These are phyloP conservation scores for Xylariaceae sp. DNA, from an alignment of 2,329 filamentous ascomycete genomes.

Conservation along the genomic window DNA sequence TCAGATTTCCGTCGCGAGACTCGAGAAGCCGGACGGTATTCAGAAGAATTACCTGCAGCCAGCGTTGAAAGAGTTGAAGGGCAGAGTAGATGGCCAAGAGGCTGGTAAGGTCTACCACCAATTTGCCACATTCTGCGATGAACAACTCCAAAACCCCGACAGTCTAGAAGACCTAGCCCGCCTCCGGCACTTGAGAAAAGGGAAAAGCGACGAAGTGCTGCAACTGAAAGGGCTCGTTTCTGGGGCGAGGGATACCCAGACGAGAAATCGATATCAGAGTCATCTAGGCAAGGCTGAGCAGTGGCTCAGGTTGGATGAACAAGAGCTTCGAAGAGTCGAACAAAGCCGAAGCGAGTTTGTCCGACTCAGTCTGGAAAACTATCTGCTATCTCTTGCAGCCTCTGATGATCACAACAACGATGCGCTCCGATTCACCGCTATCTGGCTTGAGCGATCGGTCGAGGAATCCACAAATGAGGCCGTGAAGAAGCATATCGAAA, in stretches of 20 bases:
- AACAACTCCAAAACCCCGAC: conserved; percentile 82
- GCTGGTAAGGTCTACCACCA: conserved; percentile 88
- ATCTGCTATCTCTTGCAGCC: conserved; percentile 73
- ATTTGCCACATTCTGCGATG: conserved; percentile 91
- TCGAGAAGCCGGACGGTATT: conserved; percentile 87
- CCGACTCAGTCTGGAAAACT: conserved; percentile 86
- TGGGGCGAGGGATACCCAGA: conserved; percentile 42
- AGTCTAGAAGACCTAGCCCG: conserved; percentile 77
- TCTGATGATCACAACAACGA: conserved; percentile 88
- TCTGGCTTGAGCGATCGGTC: conserved; percentile 88
- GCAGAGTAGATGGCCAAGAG: conserved; percentile 58
- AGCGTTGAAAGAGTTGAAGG: conserved; percentile 73
- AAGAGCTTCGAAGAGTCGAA: conserved; percentile 73
- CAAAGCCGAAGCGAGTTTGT: conserved; percentile 74
- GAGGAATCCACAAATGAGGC: conserved; percentile 69
- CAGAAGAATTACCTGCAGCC: conserved; percentile 79
- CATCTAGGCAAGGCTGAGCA: conserved; percentile 67
- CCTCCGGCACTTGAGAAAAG: conserved; percentile 68
- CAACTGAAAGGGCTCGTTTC: conserved; percentile 59
- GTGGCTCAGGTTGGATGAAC: conserved; percentile 85
- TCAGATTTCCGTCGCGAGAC: conserved; percentile 78
- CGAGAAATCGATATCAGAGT: conserved; percentile 48
- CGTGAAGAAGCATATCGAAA: conserved; percentile 59
- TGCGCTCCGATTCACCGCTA: conserved; percentile 80
- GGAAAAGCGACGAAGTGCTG: conserved; percentile 72